A percentile compares a stretch with the other conserved stretches of the same genome.
These are phyloP conservation scores for Tephrocybe sp. DNA, from an alignment of 768 basidiomycete genomes.

Conservation along the genomic window DNA sequence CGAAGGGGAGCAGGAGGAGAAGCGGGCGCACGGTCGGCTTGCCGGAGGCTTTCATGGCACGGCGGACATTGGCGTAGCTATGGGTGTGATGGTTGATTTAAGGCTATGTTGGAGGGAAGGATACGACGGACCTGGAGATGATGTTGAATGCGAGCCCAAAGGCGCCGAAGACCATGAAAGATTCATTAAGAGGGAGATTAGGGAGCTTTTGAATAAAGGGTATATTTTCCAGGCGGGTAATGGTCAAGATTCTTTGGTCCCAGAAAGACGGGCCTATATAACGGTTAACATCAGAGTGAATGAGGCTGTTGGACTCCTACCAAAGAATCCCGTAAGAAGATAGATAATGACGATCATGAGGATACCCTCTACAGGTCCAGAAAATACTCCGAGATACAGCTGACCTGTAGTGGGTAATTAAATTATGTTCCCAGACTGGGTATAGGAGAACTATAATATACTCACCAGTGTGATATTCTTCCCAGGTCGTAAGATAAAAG, in stretches of 20 bases:
- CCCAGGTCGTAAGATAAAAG: slow-evolving; percentile 84
- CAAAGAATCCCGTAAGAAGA: slow-evolving; percentile 72
- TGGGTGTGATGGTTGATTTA: not conserved
- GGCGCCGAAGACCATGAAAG: slow-evolving; percentile 81
- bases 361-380: slow-evolving; percentile 96
- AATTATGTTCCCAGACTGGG: not conserved
- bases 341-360: slow-evolving; percentile 80
- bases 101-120: not conserved
- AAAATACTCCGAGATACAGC: slow-evolving; percentile 89
- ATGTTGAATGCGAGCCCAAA: slow-evolving; percentile 80
- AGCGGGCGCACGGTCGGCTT: slow-evolving; percentile 54
- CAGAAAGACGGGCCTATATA: slow-evolving; percentile 71
- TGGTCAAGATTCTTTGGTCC: slow-evolving; percentile 66
- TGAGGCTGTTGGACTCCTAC: slow-evolving; percentile 32
- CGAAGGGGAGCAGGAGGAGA: slow-evolving; percentile 76
- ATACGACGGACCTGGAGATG: slow-evolving; percentile 48
- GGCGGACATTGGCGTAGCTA: slow-evolving; percentile 81
- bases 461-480: slow-evolving; percentile 82
- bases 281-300: not conserved
- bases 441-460: not conserved
- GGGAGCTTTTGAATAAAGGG: slow-evolving; percentile 52
- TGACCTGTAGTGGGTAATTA: slow-evolving; percentile 46
- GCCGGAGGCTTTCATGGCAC: slow-evolving; percentile 37
- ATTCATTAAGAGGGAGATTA: slow-evolving; percentile 75
- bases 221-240: slow-evolving; percentile 53